Evolutionary conservation across 306 rosid species (phyloP).

Genomic region (Dryas alaskensis): DNA sequence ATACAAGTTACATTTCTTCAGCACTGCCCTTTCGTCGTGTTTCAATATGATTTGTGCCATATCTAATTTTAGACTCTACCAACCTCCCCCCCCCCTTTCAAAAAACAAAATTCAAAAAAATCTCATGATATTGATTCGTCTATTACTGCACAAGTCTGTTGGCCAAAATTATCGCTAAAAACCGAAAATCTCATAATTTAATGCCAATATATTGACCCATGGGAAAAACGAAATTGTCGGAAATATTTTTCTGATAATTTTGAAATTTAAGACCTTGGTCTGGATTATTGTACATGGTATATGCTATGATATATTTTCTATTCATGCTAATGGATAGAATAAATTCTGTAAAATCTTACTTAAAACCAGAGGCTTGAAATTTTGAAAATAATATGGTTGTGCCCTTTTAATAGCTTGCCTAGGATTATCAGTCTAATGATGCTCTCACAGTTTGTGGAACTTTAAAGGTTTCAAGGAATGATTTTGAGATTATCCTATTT

Average conservation of each 20-base stretch:
- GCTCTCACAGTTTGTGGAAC: neutral
- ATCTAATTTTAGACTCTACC: neutral
- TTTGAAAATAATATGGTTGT: neutral
- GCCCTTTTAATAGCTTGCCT: neutral
- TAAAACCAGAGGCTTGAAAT: neutral
- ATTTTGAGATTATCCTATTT: conserved; percentile 26
- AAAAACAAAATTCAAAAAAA: no score
- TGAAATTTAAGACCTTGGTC: neutral
- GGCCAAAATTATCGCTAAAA: no score
- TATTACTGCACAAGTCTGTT: no score
- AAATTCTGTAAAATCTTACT: neutral
- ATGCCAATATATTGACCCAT: no score
- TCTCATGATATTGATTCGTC: no score
- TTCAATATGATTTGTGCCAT: neutral
- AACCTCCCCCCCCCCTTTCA: no score
- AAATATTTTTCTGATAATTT: neutral
- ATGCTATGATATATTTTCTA: neutral
- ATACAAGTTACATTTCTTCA: neutral
- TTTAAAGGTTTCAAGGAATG: conserved; percentile 6
- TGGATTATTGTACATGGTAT: neutral
- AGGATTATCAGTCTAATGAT: neutral
- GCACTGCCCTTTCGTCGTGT: neutral
- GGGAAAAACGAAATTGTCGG: no score
- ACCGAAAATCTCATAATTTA: no score
- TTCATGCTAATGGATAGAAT: neutral